Percentiles rank a stretch among this genome's conserved stretches.
These are phyloP conservation scores for Rhizoclosmatium globosum DNA, from an alignment of 192 early-diverging fungal species.

Conservation along the genomic window DNA sequence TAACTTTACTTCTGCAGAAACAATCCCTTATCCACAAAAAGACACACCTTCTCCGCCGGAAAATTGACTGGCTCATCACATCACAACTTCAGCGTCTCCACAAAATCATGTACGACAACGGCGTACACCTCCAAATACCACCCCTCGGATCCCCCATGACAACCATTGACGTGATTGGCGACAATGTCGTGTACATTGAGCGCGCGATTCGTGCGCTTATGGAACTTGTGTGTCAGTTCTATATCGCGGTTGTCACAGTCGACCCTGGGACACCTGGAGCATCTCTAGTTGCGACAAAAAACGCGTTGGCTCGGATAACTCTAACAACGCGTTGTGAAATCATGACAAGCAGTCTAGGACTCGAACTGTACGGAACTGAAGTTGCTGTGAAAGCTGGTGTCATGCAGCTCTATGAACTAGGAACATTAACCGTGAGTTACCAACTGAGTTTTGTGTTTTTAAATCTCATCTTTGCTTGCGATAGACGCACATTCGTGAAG, in stretches of 20 bases:
- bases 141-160: slow-evolving; percentile 61
- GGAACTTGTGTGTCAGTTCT: slow-evolving; percentile 69
- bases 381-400: slow-evolving; percentile 68
- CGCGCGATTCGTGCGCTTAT: slow-evolving; percentile 75
- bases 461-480: not conserved
- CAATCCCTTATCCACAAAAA: slow-evolving; percentile 47
- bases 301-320: slow-evolving; percentile 50
- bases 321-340: slow-evolving; percentile 71
- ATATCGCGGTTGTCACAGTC: slow-evolving; percentile 57
- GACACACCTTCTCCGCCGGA: slow-evolving; percentile 67
- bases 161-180: slow-evolving; percentile 69
- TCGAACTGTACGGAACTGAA: slow-evolving; percentile 78
- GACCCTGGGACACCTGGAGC: slow-evolving; percentile 36
- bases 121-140: slow-evolving; percentile 70
- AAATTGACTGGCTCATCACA: slow-evolving; percentile 82
- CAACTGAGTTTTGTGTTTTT: not conserved
- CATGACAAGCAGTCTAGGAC: slow-evolving; percentile 60
- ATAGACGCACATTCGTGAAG: slow-evolving; percentile 58
- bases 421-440: slow-evolving; percentile 49
- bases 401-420: slow-evolving; percentile 60
- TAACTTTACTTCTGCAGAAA: slow-evolving; percentile 6
- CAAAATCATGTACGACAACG: slow-evolving; percentile 83
- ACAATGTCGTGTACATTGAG: slow-evolving; percentile 74
- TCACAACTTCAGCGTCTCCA: slow-evolving; percentile 67
- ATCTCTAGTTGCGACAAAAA: slow-evolving; percentile 47